Percentiles rank a stretch among this genome's conserved stretches.
phyloP scores from a whole-genome alignment of 1,284 basidiomycete species.

The Volvariella volvacea region DNA sequence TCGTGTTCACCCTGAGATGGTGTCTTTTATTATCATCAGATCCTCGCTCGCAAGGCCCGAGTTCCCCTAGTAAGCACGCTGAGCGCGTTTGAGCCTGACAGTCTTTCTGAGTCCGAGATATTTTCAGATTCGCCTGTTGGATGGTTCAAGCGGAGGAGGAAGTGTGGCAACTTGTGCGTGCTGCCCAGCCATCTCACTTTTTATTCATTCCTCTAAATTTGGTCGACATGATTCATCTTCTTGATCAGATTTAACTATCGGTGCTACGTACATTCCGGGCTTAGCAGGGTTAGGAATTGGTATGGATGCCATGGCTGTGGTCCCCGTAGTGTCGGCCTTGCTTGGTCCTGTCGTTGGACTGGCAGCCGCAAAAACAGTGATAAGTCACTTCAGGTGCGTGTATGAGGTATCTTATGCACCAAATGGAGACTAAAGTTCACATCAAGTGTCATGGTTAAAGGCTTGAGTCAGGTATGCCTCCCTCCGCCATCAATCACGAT shows the following conservation, averaged over 20 bases:
- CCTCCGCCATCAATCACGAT: not conserved
- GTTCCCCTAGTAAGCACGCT: no score
- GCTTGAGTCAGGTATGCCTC: slow-evolving; percentile 21
- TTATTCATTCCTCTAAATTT: slow-evolving; percentile 12
- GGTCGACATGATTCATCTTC: not conserved
- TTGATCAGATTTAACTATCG: slow-evolving; percentile 26
- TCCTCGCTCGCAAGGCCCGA: no score
- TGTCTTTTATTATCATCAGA: no score
- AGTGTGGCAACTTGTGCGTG: no score
- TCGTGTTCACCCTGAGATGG: no score
- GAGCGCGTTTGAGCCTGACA: no score
- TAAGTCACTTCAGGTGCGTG: slow-evolving; percentile 28
- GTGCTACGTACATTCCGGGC: slow-evolving; percentile 34
- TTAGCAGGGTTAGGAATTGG: slow-evolving; percentile 32
- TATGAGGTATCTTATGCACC: slow-evolving; percentile 12
- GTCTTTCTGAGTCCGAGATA: no score
- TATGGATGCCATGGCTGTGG: slow-evolving; percentile 31
- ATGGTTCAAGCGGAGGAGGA: no score
- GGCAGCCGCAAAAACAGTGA: slow-evolving; percentile 32
- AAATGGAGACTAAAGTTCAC: not conserved
- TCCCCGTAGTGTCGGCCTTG: slow-evolving; percentile 34
- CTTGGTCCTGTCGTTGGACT: slow-evolving; percentile 36
- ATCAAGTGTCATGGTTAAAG: slow-evolving; percentile 29
- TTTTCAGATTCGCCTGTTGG: no score
- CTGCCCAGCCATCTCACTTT: no score